A percentile compares a stretch with the other conserved stretches of the same genome.
phyloP scores from a whole-genome alignment of 805 yeast genomes.

The Hagleromyces aurorensis region DNA sequence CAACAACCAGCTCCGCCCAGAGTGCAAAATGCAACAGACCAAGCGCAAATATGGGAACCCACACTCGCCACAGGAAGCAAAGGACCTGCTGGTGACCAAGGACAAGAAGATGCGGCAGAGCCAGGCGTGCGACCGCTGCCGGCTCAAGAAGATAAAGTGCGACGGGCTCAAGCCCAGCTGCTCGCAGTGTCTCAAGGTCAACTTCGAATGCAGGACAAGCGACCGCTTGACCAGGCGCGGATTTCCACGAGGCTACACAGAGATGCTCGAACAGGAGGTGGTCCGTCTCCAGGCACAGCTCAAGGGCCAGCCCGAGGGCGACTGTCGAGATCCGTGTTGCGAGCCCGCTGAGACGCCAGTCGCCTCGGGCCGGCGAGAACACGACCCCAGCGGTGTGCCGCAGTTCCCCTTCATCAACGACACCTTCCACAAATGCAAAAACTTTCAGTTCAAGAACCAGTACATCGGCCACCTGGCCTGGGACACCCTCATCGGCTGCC shows the following conservation, averaged over 20 bases:
- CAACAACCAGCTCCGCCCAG: neutral
- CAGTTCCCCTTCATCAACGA: slow-evolving; percentile 23
- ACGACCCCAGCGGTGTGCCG: slow-evolving; percentile 6
- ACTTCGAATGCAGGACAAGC: slow-evolving; percentile 61
- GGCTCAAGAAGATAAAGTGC: slow-evolving; percentile 69
- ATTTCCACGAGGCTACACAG: slow-evolving; percentile 76
- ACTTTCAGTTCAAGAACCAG: slow-evolving; percentile 11
- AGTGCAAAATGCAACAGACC: slow-evolving; percentile 1
- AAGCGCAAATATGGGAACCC: slow-evolving; percentile 19
- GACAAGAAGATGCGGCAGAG: slow-evolving; percentile 39
- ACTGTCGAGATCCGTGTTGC: no score
- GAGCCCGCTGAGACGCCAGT: slow-evolving; percentile 1
- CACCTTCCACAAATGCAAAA: slow-evolving; percentile 20
- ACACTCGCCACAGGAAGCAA: slow-evolving; percentile 16
- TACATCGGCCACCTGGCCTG: slow-evolving; percentile 25
- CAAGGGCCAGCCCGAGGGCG: slow-evolving; percentile 2
- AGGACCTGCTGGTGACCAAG: slow-evolving; percentile 22
- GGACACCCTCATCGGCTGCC: slow-evolving; percentile 13
- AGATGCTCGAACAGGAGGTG: slow-evolving; percentile 57
- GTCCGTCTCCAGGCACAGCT: slow-evolving; percentile 45
- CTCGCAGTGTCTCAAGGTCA: slow-evolving; percentile 55
- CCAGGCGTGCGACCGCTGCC: slow-evolving; percentile 78
- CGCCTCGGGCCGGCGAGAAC: no score
- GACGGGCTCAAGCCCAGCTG: slow-evolving; percentile 65
- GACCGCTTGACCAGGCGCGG: slow-evolving; percentile 71